phyloP scores from a whole-genome alignment of 371 early-diverging fungal species.

The Mucor sp. region DNA sequence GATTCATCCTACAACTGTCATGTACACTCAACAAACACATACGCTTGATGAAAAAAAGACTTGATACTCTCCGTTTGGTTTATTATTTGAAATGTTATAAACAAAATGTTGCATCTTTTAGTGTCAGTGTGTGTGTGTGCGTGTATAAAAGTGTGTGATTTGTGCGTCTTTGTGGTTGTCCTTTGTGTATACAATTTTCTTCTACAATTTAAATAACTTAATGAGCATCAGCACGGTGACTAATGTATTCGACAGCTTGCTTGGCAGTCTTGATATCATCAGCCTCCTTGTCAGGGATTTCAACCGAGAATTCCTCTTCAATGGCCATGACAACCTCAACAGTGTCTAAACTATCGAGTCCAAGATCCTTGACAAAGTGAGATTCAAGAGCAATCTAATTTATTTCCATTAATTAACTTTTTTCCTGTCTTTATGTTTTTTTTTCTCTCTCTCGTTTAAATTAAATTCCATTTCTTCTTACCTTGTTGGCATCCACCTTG shows the following conservation, averaged over 20 bases:
- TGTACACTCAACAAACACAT: no score
- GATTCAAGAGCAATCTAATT: constrained; percentile 81
- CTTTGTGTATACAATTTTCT: background rate
- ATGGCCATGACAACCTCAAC: constrained; percentile 99
- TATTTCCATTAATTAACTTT: background rate
- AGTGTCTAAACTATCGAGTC: constrained; percentile 93
- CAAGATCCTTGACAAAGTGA: constrained; percentile 92
- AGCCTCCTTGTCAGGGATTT: constrained; percentile 97
- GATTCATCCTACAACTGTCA: no score
- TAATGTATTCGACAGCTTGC: constrained; percentile 89
- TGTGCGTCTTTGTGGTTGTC: background rate
- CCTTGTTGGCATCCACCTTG: constrained; percentile 91
- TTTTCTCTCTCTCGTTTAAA: no score
- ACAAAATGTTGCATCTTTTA: no score
- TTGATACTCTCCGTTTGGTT: no score
- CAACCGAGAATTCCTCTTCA: constrained; percentile 98
- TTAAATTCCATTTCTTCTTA: constrained; percentile 32
- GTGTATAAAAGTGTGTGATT: background rate
- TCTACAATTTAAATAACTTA: constrained; percentile 37
- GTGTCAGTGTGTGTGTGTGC: no score
- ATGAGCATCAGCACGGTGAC: constrained; percentile 76
- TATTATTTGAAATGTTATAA: no score
- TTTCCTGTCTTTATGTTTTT: background rate
- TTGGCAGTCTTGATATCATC: constrained; percentile 90
- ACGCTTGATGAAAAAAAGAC: no score